A percentile compares a stretch with the other conserved stretches of the same genome.
phyloP scores from a whole-genome alignment of 2,329 filamentous ascomycete species.

The Helotiales sp. region DNA sequence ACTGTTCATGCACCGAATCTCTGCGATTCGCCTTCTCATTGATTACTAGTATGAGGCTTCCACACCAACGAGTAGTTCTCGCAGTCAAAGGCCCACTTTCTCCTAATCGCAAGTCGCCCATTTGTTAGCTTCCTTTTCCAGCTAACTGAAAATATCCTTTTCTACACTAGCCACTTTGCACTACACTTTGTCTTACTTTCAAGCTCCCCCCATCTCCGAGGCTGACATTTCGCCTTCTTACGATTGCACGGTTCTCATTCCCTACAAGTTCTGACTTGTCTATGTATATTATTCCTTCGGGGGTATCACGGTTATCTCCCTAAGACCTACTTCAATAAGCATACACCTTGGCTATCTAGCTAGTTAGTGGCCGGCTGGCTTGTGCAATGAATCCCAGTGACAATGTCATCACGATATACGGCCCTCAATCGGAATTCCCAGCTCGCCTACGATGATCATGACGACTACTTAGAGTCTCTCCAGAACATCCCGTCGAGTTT shows the following conservation, averaged over 20 bases:
- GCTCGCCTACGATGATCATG: constrained; percentile 24
- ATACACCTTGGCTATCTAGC: not conserved
- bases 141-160: not conserved
- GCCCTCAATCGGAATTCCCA: constrained; percentile 23
- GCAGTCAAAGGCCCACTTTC: constrained; percentile 3
- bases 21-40: not conserved
- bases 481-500: constrained; percentile 39
- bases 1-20: not conserved
- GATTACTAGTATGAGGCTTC: not conserved
- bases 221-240: constrained; percentile 5
- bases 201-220: constrained; percentile 7
- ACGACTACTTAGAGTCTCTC: constrained; percentile 33
- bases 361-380: constrained; percentile 7
- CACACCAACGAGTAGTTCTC: not conserved
- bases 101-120: not conserved
- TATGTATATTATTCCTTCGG: not conserved
- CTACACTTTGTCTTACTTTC: not conserved
- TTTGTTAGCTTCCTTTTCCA: constrained; percentile 1
- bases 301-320: not conserved
- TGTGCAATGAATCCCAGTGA: constrained; percentile 32
- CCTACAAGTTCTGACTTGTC: too few species aligned
- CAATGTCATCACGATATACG: constrained; percentile 17
- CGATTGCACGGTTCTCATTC: not conserved
- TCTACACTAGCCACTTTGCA: not conserved
- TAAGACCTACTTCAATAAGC: not conserved